Evolutionary conservation across 2,329 filamentous ascomycete genomes (phyloP), one percentile per base, ranked within the genome.

Genomic region (Hirsutella rhossiliensis): DNA sequence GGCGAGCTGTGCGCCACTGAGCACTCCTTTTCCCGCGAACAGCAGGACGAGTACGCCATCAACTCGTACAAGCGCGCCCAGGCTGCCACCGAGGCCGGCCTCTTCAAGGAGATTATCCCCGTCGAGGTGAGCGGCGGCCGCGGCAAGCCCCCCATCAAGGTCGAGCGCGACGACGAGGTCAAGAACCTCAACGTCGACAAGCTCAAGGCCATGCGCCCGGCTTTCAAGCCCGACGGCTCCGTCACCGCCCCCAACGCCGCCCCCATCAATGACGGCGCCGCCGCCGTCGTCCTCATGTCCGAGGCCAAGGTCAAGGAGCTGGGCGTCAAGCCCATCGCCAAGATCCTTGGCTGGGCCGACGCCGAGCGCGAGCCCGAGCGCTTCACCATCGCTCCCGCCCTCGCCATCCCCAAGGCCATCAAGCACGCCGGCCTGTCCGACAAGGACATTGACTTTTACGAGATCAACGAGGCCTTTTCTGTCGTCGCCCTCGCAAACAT

Each of bases 381-480:
- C 64, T 98, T 98, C 78, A 98, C 92, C 53, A 92, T 88, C 41
- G 84, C 92, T 9, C 92, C 92, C 11, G 78, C 92, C 18, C 78
- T 97, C 45, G 92, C 92, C 52, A 94, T 98, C 56, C 92, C 92
- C 63, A 98, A 97, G 75, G 92, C 92, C 46, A 78, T 98, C 60
- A 88, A 90, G 75, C 90, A 98, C 68, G 92, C 92, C 48, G 85
- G 86, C 50, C 69, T 98, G 49, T 76, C 79, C 45, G 75, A 81
- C 54, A 78, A 82, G 50, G 75, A 86, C 47, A 75, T 98, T 46
- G 90, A 97, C 59, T 92, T 80, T 55, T 98, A 92, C 65, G 92
- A 98, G 75, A 96, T 98, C 75, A 98, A 98, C 73, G 92, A 98
- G 74, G 92, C 92, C 37, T 98, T 98, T 74, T 92, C 86, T 50